Evolutionary conservation across 2,329 filamentous ascomycete species (phyloP), one percentile per base, ranked within the genome.

Genomic region (Didymella lethalis): DNA sequence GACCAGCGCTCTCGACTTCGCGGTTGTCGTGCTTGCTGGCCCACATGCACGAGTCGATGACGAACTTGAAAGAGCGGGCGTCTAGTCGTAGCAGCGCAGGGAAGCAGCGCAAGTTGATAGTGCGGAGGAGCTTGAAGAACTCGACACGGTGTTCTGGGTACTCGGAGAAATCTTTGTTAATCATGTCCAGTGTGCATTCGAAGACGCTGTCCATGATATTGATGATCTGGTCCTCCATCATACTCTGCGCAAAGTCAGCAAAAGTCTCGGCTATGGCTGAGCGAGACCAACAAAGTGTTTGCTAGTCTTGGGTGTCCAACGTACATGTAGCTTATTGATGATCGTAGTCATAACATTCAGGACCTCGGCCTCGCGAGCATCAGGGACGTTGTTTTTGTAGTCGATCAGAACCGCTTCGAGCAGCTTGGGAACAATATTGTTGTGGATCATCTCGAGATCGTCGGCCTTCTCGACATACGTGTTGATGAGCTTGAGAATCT

Each of bases 11-110:
- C 79, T 99, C 95, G 29, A 99, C 95, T 75, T 97, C 93, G 61
- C 95, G 91, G 80, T 99, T 99, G 81, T 99, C 95, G 79, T 99
- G 95, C 83, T 99, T 99, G 83, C 94, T 97, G n/a, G 96, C 95
- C 96, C 95, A 99, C 85, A 98, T 93, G 84, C 96, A 99, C 34
- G 94, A 96, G 78, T 99, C 95, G 67, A 99, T 98, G 71, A 99
- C 93, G 74, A 98, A 96, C 81, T 99, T 99, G 87, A 99, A 99
- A 75, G 97, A 95, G 59, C 92, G 88, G 72, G 92, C 94, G 75
- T 99, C 94, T 32, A 99, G 88, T 79, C 96, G 96, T 66, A 99
- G 85, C 23, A 99, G 85, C 0, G 95, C 90, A 47, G 92, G 92
- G 88, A 99, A 99, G 80, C 95, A 99, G 77, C 96, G 92, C 47